Evolutionary conservation across 495 filamentous ascomycete species (phyloP).

Genomic region (Cenococcum geophilum): DNA sequence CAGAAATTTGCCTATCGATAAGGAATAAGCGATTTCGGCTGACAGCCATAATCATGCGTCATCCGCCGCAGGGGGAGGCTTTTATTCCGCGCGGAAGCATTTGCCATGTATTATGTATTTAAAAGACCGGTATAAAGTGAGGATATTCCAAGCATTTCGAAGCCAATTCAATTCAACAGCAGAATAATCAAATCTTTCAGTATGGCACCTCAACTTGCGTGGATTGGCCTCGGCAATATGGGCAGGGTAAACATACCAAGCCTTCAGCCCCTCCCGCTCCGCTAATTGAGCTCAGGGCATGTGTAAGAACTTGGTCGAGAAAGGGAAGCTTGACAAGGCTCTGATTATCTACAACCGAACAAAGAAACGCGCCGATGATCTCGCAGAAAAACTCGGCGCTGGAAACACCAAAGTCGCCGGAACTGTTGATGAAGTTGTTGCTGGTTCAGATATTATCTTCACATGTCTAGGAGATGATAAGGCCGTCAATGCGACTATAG

Average conservation of each 20-base stretch:
- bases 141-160: too few relatives aligned
- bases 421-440: conserved; percentile 59
- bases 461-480: conserved; percentile 75
- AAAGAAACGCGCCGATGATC: conserved; percentile 36
- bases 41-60: background rate
- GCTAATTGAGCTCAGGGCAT: conserved; percentile 58
- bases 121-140: too few relatives aligned
- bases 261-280: conserved; percentile 6
- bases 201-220: conserved; percentile 64
- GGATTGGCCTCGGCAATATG: conserved; percentile 90
- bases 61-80: background rate
- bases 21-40: background rate
- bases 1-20: background rate
- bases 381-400: conserved; percentile 35
- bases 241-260: conserved; percentile 56
- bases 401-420: conserved; percentile 56
- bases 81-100: background rate
- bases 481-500: conserved; percentile 55
- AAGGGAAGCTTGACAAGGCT: conserved; percentile 62
- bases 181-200: background rate
- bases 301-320: conserved; percentile 73
- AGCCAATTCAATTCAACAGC: background rate
- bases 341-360: conserved; percentile 75
- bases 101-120: too few relatives aligned
- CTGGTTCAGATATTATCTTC: conserved; percentile 71